Conservation (phyloP, 1,284 basidiomycete species). For the Malassezia sympodialis region DNA sequence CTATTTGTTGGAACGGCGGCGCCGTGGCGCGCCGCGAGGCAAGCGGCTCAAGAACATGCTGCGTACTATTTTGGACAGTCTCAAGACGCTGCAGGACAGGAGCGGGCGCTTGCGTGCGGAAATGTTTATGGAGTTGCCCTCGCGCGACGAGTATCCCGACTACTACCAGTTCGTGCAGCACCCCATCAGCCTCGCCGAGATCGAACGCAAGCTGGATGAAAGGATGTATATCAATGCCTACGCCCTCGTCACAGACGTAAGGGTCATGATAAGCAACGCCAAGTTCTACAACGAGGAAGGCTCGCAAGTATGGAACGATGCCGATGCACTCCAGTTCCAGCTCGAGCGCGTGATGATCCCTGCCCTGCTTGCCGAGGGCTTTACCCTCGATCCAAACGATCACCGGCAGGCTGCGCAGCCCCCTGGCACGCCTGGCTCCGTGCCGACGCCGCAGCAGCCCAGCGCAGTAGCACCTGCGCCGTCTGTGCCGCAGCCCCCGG, state of each 20-base stretch:
- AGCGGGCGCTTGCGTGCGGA: conserved; percentile 23
- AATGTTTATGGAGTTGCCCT: conserved; percentile 36
- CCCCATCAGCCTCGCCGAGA: conserved; percentile 35
- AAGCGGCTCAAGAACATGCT: conserved; percentile 40
- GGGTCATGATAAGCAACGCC: conserved; percentile 44
- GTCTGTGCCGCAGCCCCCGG: not conserved
- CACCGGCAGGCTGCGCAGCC: conserved; percentile 38
- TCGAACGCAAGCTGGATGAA: conserved; percentile 25
- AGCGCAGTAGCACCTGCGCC: not conserved
- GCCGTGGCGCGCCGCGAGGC: conserved; percentile 27
- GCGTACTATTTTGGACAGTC: conserved; percentile 25
- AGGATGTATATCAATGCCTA: conserved; percentile 38
- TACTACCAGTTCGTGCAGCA: conserved; percentile 40
- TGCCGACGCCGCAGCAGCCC: conserved; percentile 7
- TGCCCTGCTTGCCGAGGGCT: conserved; percentile 34
- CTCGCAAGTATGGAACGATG: conserved; percentile 35
- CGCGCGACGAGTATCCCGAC: conserved; percentile 32
- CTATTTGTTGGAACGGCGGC: conserved; percentile 6
- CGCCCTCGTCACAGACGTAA: conserved; percentile 33
- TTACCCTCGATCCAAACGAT: conserved; percentile 44
- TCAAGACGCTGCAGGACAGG: conserved; percentile 20
- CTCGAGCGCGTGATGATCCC: conserved; percentile 38
- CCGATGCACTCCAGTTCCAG: conserved; percentile 23
- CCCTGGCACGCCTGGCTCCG: conserved; percentile 8
- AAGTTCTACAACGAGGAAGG: conserved; percentile 37